Evolutionary conservation across 1,139 yeast genomes (phyloP).

Genomic region (Nakaseomyces bracarensis): DNA sequence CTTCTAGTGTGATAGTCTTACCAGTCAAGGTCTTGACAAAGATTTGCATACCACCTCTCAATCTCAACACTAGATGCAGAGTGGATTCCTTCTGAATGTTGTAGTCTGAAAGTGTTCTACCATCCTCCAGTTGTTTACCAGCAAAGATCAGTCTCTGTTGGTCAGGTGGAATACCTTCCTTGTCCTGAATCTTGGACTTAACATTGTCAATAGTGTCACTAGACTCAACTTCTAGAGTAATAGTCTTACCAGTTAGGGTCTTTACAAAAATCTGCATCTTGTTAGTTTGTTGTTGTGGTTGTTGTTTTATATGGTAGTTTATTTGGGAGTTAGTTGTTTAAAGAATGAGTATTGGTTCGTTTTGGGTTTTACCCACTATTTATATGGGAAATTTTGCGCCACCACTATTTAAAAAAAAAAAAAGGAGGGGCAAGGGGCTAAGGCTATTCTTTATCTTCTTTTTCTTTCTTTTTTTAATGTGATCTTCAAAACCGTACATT

Average conservation of each 20-base stretch:
- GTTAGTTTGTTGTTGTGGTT: not conserved
- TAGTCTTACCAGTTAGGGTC: conserved; percentile 63
- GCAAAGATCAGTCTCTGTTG: conserved; percentile 98
- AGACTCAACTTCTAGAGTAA: conserved; percentile 60
- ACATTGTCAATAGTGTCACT: conserved; percentile 71
- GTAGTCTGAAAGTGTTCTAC: conserved; percentile 81
- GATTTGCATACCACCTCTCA: conserved; percentile 79
- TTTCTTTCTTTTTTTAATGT: no score
- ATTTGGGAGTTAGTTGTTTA: no score
- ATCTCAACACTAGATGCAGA: conserved; percentile 73
- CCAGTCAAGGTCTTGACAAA: conserved; percentile 59
- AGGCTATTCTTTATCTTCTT: no score
- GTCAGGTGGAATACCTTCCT: conserved; percentile 98
- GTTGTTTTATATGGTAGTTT: not conserved
- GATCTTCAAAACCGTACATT: no score
- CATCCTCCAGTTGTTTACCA: conserved; percentile 89
- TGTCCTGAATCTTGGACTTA: conserved; percentile 96
- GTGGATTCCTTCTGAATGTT: conserved; percentile 88
- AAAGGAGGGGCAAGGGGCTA: no score
- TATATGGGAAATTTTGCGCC: no score
- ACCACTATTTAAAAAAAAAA: no score
- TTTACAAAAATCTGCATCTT: conserved; percentile 48
- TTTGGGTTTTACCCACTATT: not conserved
- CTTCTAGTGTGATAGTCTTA: conserved; percentile 52
- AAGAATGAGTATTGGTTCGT: not conserved